Evolutionary conservation across 306 rosid genomes (phyloP), one percentile per base, ranked within the genome.

Genomic region (Quercus gilva): DNA sequence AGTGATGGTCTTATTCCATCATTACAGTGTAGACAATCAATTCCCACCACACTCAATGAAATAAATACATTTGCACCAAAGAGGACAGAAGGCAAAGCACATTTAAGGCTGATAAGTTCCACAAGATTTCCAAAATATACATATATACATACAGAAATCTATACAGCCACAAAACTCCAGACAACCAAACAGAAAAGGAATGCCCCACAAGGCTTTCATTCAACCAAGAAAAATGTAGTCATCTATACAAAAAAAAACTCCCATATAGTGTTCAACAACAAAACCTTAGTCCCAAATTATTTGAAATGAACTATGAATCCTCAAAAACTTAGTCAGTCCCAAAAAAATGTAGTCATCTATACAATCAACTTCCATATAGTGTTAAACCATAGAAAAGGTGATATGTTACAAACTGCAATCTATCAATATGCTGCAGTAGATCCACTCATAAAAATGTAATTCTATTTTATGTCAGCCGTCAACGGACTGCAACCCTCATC

Each of bases 171-270:
- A 19, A 81, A 74, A 70, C 75, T 56, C 75, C 78, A 73, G 74
- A 55, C 59, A 20, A 58, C 78, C 82, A 71, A 15, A 51, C 76
- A 80, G 23, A 76, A 75, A 80, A 59, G 65, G 76, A 80, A 71
- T 71, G 76, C 85, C 75, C 91, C 89, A 85, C 75, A 78, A 84
- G 70, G 69, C 71, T 76, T 45, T 63, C 77, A 78, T 57, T 78
- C 74, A 83, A 74, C 79, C 73, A 71, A 51, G 60, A 35, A 37
- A 67, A 67, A 31, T 67, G 23, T 31, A 7, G 49, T 67, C 73
- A 81, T 61, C 72, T 31, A 58, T 45, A 69, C 45, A 76, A 76
- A 35, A 35, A 35, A 35, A 35, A 35, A 28, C 41, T 35, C 1
- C 41, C 41, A 35, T 35, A 6, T 35, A 35, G 41, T 35, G 41